phyloP scores from a whole-genome alignment of 176 grass and related monocot genomes.

The Avena eriantha region DNA sequence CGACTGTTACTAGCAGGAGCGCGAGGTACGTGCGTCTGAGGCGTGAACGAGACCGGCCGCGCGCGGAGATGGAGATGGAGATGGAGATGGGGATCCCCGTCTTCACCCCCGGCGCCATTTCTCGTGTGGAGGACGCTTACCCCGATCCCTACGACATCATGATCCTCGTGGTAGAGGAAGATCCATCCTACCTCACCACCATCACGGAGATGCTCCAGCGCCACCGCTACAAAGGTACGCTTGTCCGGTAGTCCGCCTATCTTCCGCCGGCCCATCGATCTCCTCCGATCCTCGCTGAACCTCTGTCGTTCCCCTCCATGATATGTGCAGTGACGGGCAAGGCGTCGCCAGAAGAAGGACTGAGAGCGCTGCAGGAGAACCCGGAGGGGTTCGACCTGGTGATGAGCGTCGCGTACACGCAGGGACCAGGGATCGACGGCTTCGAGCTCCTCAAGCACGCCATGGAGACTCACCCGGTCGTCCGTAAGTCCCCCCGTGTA shows the following conservation, averaged over 20 bases:
- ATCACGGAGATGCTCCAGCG: neutral
- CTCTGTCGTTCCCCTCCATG: neutral
- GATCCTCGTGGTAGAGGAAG: neutral
- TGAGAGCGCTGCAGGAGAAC: neutral
- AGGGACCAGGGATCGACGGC: neutral
- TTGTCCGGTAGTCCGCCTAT: neutral
- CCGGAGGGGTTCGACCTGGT: constrained; percentile 12
- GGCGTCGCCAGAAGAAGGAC: neutral
- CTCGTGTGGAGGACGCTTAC: neutral
- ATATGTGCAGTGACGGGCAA: neutral
- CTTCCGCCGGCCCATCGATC: neutral
- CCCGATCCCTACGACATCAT: too few relatives aligned
- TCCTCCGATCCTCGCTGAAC: neutral
- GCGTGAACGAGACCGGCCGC: neutral
- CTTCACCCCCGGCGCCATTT: neutral
- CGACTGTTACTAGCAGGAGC: neutral
- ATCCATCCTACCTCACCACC: neutral
- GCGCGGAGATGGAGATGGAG: neutral
- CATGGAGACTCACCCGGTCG: neutral
- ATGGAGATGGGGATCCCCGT: neutral
- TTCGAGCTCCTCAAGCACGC: neutral
- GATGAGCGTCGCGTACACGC: neutral
- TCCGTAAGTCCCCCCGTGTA: neutral
- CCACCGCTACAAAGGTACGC: neutral
- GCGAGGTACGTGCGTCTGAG: neutral